A percentile compares a stretch with the other conserved stretches of the same genome.
These are phyloP conservation scores for Penicillium cataractarum DNA, from an alignment of 495 filamentous ascomycete genomes.

Conservation along the genomic window DNA sequence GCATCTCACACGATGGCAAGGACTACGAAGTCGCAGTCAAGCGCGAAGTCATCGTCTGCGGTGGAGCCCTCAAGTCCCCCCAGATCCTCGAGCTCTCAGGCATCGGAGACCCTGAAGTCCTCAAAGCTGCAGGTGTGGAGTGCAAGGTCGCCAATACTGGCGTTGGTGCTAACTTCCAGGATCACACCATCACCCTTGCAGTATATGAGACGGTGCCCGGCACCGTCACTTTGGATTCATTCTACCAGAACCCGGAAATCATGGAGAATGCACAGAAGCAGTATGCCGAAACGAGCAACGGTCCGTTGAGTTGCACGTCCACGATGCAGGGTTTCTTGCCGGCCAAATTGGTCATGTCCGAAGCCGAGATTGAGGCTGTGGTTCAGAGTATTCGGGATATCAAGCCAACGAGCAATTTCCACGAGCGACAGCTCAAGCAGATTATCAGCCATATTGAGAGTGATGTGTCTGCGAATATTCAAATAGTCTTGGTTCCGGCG, in stretches of 20 bases:
- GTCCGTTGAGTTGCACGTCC: slow-evolving; percentile 19
- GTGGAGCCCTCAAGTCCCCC: slow-evolving; percentile 54
- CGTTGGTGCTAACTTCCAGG: slow-evolving; percentile 53
- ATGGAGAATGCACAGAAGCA: slow-evolving; percentile 24
- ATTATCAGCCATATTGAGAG: slow-evolving; percentile 29
- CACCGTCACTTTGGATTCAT: slow-evolving; percentile 39
- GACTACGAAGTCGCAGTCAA: slow-evolving; percentile 48
- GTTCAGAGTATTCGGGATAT: slow-evolving; percentile 26
- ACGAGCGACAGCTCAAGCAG: slow-evolving; percentile 30
- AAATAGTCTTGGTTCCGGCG: slow-evolving; percentile 25
- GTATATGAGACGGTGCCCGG: slow-evolving; percentile 37
- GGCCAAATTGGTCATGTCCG: slow-evolving; percentile 24
- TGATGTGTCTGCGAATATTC: slow-evolving; percentile 30
- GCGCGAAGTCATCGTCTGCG: slow-evolving; percentile 58
- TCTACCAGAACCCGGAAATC: slow-evolving; percentile 31
- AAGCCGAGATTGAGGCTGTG: slow-evolving; percentile 23
- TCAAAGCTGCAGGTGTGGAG: slow-evolving; percentile 38
- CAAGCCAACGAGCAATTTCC: slow-evolving; percentile 26
- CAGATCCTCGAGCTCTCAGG: slow-evolving; percentile 63
- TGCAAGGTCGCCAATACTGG: slow-evolving; percentile 38
- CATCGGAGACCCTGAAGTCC: slow-evolving; percentile 44
- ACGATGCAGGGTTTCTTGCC: slow-evolving; percentile 35
- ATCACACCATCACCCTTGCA: slow-evolving; percentile 36
- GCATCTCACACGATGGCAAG: slow-evolving; percentile 36
- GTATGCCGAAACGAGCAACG: slow-evolving; percentile 19